Base-by-base conservation (phyloP, 1,284 basidiomycete genomes). In the Apiotrichum mycotoxinovorans region DNA sequence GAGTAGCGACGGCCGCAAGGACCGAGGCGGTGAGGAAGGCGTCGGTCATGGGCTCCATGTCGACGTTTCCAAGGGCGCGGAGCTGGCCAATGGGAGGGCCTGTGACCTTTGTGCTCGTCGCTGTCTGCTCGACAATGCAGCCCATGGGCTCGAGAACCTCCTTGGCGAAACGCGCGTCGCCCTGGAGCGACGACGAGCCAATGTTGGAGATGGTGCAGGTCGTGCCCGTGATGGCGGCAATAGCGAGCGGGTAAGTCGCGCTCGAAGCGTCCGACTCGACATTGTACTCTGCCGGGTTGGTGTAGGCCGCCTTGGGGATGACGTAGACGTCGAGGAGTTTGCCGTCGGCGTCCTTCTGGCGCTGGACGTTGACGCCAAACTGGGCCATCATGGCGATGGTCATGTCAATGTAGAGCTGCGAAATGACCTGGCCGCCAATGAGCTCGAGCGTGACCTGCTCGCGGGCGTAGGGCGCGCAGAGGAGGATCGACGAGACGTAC, bases 31-130 rank as follows among this genome's bases (percentile, higher is more conserved):
- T 98, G 75, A 98, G 83, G 81, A 99, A 99, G 8, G 94, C 95
- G 74, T 98, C 95, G 12, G 96, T 98, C 95, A 99, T 98, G n/a
- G 88, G 86, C 78, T 97, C 93, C 96, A 98, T 98, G 73, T 98
- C 93, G 25, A 98, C 85, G 65, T 87, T 82, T 38, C 91, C 91
- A 51, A 97, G 82, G 9, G 90, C 89, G 60, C 85, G 85, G 46
- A 98, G 82, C 66, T 85, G 80, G 2, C 92, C 91, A 22, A 86
- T 76, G 1, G 87, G 85, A 2, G 95, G 94, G 0, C 95, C 96
- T 0, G 83, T 87, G 42, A 98, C 94, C n/a, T 89, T 96, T 30
- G 95, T 98, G 74, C 88, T 86, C 0, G 84, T 88, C 44, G 82
- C 84, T 0, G 91, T 95, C 79, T 98, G 96, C 25, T 85, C 81